Conservation (phyloP, 371 early-diverging fungal species). For the Umbelopsis sp. region DNA sequence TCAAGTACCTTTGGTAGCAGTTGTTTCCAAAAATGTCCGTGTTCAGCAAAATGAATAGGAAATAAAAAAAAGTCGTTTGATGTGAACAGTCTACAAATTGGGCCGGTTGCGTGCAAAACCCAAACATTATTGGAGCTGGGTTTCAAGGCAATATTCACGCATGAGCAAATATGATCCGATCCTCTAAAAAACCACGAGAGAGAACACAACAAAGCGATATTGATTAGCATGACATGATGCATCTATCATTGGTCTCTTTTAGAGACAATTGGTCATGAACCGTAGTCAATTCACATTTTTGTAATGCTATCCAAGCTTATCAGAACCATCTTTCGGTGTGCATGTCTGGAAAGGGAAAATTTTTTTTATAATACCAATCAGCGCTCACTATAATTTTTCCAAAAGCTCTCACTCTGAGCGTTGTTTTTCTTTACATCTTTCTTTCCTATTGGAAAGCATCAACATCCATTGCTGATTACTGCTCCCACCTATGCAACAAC, state of each 20-base stretch:
- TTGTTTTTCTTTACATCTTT: constrained; percentile 3
- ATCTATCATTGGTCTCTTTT: not conserved
- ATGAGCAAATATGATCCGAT: too few species aligned
- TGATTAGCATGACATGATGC: not conserved
- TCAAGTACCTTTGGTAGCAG: not conserved
- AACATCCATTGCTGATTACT: constrained; percentile 17
- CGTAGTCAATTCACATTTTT: not conserved
- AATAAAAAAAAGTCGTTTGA: too few species aligned
- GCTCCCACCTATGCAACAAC: constrained; percentile 18
- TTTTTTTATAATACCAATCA: constrained; percentile 12
- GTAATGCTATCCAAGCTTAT: not conserved
- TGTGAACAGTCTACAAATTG: too few species aligned
- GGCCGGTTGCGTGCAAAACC: too few species aligned
- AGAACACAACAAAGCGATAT: too few species aligned
- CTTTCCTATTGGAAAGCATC: constrained; percentile 19
- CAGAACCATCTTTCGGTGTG: constrained; percentile 6
- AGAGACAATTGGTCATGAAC: not conserved
- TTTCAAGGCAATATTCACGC: too few species aligned
- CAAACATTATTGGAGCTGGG: too few species aligned
- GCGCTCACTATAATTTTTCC: not conserved
- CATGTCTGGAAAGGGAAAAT: constrained; percentile 9
- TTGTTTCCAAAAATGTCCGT: not conserved
- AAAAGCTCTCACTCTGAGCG: not conserved
- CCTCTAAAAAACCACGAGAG: too few species aligned
- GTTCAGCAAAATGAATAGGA: not conserved